These are phyloP conservation scores for Camelina neglecta DNA, from an alignment of 345 rosid species.

Conservation along the genomic window DNA sequence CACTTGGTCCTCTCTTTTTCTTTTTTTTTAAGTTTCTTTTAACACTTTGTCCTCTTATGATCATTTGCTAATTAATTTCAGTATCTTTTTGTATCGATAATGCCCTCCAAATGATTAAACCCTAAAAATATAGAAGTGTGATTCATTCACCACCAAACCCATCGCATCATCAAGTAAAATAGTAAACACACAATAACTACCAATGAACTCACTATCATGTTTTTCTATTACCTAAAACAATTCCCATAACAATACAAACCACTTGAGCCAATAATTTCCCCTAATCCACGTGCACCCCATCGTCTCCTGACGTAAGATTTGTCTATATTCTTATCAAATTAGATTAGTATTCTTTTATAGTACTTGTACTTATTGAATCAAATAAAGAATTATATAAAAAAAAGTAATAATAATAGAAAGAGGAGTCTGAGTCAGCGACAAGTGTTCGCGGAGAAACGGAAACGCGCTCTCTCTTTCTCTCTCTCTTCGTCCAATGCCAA, in stretches of 20 bases:
- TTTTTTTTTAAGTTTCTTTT: constrained; percentile 4
- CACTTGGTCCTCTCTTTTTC: constrained; percentile 2
- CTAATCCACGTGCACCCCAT: constrained; percentile 41
- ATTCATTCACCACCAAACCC: constrained; percentile 13
- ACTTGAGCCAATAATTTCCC: constrained; percentile 28
- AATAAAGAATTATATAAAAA: too few species aligned
- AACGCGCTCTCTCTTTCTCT: constrained; percentile 59
- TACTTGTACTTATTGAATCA: not conserved
- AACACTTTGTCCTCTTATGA: constrained; percentile 23
- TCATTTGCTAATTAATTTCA: constrained; percentile 26
- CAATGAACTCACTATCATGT: constrained; percentile 2
- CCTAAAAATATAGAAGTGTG: not conserved
- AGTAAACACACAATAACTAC: constrained; percentile 17
- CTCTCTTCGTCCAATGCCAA: constrained; percentile 52
- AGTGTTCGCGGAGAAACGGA: constrained; percentile 96
- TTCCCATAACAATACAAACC: constrained; percentile 6
- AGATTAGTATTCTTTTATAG: constrained; percentile 22
- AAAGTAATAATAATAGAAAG: constrained; percentile 18
- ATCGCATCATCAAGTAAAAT: constrained; percentile 28
- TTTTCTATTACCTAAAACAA: constrained; percentile 3
- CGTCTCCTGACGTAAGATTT: constrained; percentile 36
- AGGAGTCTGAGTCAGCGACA: constrained; percentile 52
- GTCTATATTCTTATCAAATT: constrained; percentile 11
- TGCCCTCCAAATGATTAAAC: constrained; percentile 28
- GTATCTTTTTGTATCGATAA: constrained; percentile 24